These are phyloP conservation scores for Pichia sp. DNA, from an alignment of 1,139 yeast species.

Conservation along the genomic window DNA sequence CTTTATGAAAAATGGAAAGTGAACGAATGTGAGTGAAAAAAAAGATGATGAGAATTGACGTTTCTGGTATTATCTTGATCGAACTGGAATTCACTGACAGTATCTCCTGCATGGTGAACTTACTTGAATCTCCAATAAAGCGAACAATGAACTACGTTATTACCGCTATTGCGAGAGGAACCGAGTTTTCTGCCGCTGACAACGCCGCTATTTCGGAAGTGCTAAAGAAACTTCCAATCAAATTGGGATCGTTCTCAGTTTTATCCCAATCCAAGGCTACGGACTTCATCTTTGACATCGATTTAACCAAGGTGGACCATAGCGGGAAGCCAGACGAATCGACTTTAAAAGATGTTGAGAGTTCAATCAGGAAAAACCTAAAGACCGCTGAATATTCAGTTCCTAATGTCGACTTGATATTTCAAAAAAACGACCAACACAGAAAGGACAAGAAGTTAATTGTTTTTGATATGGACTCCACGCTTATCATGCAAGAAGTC, in stretches of 20 bases:
- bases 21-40: too few species aligned
- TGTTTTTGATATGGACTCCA: constrained; percentile 97
- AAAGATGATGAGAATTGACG: too few species aligned
- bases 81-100: too few species aligned
- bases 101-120: background rate
- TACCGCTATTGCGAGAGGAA: constrained; percentile 30
- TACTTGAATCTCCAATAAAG: background rate
- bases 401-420: constrained; percentile 40
- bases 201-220: constrained; percentile 23
- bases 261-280: constrained; percentile 33
- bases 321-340: constrained; percentile 7
- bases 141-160: constrained; percentile 25
- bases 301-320: constrained; percentile 18
- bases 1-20: too few species aligned
- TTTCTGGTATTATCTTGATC: too few species aligned
- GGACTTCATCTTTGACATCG: constrained; percentile 31
- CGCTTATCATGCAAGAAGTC: constrained; percentile 92
- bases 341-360: constrained; percentile 23
- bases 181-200: constrained; percentile 18
- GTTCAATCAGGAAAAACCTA: constrained; percentile 24
- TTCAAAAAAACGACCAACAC: constrained; percentile 36
- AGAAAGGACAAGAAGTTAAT: constrained; percentile 60
- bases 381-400: constrained; percentile 20
- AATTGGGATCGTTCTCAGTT: constrained; percentile 24
- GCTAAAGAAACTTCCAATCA: constrained; percentile 29